Base-by-base conservation (phyloP, 805 yeast species). In the Saccharomycopsis fodiens region DNA sequence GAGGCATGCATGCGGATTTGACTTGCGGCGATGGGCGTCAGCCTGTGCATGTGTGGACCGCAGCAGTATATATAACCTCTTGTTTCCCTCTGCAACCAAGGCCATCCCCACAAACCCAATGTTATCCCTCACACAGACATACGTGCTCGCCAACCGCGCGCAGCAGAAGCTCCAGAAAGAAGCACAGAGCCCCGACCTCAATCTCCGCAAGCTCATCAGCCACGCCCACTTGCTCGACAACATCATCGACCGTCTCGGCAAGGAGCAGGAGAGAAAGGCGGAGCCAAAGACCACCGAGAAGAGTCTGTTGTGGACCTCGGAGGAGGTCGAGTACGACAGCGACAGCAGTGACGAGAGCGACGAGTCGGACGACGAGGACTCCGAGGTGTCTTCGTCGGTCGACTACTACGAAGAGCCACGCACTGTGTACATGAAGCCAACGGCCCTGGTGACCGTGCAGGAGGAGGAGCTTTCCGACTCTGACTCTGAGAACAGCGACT, bases 211-310 rank as follows among this genome's bases (percentile, higher is more conserved):
- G 42, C 67, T 82, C 34, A 85, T 82, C 3, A 70, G 78, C 35
- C 88, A 82, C 60, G 87, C 88, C 17, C 82, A 82, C 59, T 64
- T 82, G 66, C 68, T 82, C 52, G 88, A 82, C 57, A 69, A 67
- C 50, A 58, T 82, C 43, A 78, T 82, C 74, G 85, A 76, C 45
- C 48, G 60, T 53, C 45, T 60, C 46, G 45, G 57, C 13, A 45
- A 41, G 50, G 54, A 42, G 39, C 54, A 41, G 53, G 51, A 29
- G 13, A 29, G 32, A 12, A 12, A 29, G n/a, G n/a, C n/a, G n/a
- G n/a, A n/a, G n/a, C n/a, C n/a, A n/a, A n/a, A n/a, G n/a, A n/a
- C n/a, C n/a, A n/a, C n/a, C n/a, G n/a, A n/a, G n/a, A n/a, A n/a
- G n/a, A n/a, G n/a, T n/a, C n/a, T n/a, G n/a, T n/a, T n/a, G n/a